Evolutionary conservation across 169 alveolate species (phyloP).

Genomic region (Cryptosporidium parvum): DNA sequence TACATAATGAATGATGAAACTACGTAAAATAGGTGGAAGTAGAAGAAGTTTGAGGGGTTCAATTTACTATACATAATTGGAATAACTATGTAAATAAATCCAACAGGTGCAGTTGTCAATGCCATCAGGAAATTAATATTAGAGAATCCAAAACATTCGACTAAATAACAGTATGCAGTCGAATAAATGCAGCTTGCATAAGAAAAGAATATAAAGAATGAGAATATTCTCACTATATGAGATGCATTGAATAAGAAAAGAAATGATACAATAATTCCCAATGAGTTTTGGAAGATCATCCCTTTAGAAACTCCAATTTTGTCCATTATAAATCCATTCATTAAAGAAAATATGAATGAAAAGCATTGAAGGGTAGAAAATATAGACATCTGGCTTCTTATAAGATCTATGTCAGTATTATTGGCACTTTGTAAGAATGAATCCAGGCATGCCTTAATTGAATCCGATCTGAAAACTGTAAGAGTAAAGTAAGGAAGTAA

Average conservation of each 20-base stretch:
- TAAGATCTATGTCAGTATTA: constrained; percentile 8
- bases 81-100: constrained; percentile 46
- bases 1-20: constrained; percentile 47
- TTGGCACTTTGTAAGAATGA: constrained; percentile 26
- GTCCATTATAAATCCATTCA: constrained; percentile 70
- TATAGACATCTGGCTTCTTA: constrained; percentile 58
- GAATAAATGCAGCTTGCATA: constrained; percentile 65
- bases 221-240: constrained; percentile 17
- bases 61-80: constrained; percentile 67
- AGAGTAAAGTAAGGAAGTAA: constrained; percentile 65
- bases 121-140: constrained; percentile 74
- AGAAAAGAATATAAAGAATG: constrained; percentile 54
- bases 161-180: constrained; percentile 70
- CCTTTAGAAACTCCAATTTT: constrained; percentile 71
- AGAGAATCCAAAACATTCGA: constrained; percentile 69
- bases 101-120: constrained; percentile 68
- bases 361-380: constrained; percentile 64
- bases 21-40: constrained; percentile 61
- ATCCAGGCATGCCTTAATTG: constrained; percentile 71
- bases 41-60: constrained; percentile 50
- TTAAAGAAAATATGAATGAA: constrained; percentile 53
- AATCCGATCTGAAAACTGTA: constrained; percentile 65
- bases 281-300: constrained; percentile 31
- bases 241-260: constrained; percentile 15
- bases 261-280: constrained; percentile 58